phyloP scores from a whole-genome alignment of 169 alveolate genomes.

The Fabrea salina region DNA sequence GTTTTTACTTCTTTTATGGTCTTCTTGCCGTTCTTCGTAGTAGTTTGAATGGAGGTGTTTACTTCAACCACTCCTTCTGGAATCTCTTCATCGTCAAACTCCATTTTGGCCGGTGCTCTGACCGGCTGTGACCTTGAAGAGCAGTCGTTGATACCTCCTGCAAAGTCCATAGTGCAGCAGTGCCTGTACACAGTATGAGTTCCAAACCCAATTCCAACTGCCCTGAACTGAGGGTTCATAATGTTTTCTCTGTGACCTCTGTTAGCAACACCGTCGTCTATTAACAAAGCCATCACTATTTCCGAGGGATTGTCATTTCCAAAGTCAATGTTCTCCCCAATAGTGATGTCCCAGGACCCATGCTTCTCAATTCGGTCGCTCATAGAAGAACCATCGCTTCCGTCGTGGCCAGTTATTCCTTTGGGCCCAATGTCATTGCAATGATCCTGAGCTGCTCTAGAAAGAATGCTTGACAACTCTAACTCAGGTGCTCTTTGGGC shows the following conservation, averaged over 20 bases:
- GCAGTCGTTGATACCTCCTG: too few relatives aligned
- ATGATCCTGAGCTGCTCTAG: conserved; percentile 61
- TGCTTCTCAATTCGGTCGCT: conserved; percentile 15
- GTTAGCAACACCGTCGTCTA: conserved; percentile 49
- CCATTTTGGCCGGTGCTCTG: too few relatives aligned
- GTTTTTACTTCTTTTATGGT: not conserved
- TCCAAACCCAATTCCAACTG: conserved; percentile 41
- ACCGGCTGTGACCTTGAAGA: too few relatives aligned
- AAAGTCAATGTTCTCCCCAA: conserved; percentile 24
- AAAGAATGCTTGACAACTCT: conserved; percentile 40
- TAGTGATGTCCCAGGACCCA: conserved; percentile 10
- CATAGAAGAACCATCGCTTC: not conserved
- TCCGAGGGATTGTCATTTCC: conserved; percentile 23
- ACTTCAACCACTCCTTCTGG: not conserved
- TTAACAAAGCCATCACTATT: conserved; percentile 32
- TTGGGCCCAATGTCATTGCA: conserved; percentile 66
- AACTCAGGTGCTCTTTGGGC: conserved; percentile 34
- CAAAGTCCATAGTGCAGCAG: not conserved
- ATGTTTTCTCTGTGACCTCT: conserved; percentile 44
- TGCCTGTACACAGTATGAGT: conserved; percentile 22
- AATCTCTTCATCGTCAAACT: not conserved
- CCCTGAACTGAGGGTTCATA: conserved; percentile 18
- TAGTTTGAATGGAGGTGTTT: not conserved
- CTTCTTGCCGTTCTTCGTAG: not conserved
- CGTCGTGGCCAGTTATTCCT: conserved; percentile 43